Conservation (phyloP, 441 rosid genomes). For the Macaranga tanarius region DNA sequence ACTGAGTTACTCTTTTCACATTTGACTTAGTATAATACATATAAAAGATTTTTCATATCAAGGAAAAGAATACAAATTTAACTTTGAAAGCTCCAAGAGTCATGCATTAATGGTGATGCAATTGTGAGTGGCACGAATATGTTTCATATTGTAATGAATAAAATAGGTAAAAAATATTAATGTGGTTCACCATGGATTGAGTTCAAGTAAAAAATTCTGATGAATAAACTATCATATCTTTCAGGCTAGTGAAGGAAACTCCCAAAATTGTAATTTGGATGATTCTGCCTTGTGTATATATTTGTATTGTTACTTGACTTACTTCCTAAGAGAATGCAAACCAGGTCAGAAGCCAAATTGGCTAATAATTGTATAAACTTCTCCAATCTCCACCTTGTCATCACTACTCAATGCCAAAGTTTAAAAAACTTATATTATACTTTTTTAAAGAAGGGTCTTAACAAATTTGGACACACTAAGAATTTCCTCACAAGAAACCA, state of each 20-base stretch:
- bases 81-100: neutral
- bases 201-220: too few species aligned
- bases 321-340: slow-evolving; percentile 15
- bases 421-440: neutral
- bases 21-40: too few species aligned
- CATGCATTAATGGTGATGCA: neutral
- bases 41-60: neutral
- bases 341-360: slow-evolving; percentile 29
- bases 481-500: slow-evolving; percentile 6
- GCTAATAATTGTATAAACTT: neutral
- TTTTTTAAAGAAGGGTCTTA: neutral
- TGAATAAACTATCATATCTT: too few species aligned
- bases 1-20: too few species aligned
- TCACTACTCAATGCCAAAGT: slow-evolving; percentile 24
- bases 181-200: too few species aligned
- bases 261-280: slow-evolving; percentile 8
- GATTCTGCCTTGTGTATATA: slow-evolving; percentile 12
- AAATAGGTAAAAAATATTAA: neutral
- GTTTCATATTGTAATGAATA: slow-evolving; percentile 1
- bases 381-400: slow-evolving; percentile 24
- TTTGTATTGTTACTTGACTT: neutral
- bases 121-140: neutral
- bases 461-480: slow-evolving; percentile 15
- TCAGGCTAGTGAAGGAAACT: neutral
- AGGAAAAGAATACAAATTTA: too few species aligned